Percentiles rank a stretch among this genome's conserved stretches.
These are phyloP conservation scores for Casuarina cunninghamiana DNA, from an alignment of 306 rosid species.

Conservation along the genomic window DNA sequence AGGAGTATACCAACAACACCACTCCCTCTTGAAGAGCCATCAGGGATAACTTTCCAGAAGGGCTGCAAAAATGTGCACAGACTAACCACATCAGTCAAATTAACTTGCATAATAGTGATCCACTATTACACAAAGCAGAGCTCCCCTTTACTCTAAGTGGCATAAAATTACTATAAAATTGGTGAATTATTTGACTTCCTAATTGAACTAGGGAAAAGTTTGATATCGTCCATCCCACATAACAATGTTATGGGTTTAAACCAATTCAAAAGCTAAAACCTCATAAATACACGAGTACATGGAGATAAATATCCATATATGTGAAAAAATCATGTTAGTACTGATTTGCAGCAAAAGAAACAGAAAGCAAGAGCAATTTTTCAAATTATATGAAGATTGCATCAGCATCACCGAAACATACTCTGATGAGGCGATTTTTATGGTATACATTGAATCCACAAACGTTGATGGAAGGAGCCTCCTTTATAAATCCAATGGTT, in stretches of 20 bases:
- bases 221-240: neutral
- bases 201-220: neutral
- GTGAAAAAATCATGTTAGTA: constrained; percentile 3
- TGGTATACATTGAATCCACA: constrained; percentile 85
- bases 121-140: constrained; percentile 16
- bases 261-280: neutral
- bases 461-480: constrained; percentile 60
- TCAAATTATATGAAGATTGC: constrained; percentile 6
- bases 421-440: constrained; percentile 95
- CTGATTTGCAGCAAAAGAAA: constrained; percentile 1
- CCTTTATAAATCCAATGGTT: constrained; percentile 81
- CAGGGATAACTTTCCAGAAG: constrained; percentile 78
- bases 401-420: constrained; percentile 39
- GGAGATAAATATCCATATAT: constrained; percentile 16
- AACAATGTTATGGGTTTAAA: neutral
- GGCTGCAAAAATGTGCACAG: constrained; percentile 58
- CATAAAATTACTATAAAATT: constrained; percentile 24
- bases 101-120: constrained; percentile 23
- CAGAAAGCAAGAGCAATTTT: constrained; percentile 13
- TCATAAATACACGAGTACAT: neutral
- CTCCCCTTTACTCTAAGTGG: constrained; percentile 12
- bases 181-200: constrained; percentile 18
- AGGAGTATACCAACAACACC: constrained; percentile 82
- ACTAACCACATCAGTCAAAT: constrained; percentile 31
- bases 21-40: constrained; percentile 66